A percentile compares a stretch with the other conserved stretches of the same genome.
These are phyloP conservation scores for Ustulina deusta DNA, from an alignment of 2,329 filamentous ascomycete genomes.

Conservation along the genomic window DNA sequence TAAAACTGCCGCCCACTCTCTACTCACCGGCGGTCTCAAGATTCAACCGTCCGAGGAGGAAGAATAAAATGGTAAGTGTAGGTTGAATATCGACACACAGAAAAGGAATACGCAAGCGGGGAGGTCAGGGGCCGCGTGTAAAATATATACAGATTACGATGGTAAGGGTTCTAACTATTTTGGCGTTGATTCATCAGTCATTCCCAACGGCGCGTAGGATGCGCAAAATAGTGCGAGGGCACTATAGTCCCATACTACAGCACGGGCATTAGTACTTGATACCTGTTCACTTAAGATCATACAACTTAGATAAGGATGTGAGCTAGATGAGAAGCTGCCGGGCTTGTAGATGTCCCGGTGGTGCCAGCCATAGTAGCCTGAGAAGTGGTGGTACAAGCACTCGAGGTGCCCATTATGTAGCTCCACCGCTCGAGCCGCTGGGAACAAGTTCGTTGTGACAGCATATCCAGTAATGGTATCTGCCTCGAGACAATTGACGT, in stretches of 20 bases:
- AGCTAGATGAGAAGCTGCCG: no score
- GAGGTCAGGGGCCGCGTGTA: no score
- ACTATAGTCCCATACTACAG: no score
- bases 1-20: neutral
- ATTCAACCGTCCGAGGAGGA: no score
- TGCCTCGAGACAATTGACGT: neutral
- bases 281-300: neutral
- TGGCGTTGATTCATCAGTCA: no score
- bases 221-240: no score
- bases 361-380: neutral
- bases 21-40: no score
- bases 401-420: neutral
- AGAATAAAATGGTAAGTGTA: neutral
- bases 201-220: no score
- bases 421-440: neutral
- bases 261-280: neutral
- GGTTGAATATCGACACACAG: neutral
- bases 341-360: neutral
- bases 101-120: no score
- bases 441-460: neutral
- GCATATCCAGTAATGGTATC: neutral
- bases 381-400: neutral
- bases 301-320: neutral
- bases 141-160: no score
- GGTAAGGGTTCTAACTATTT: no score